Percentiles rank a stretch among this genome's conserved stretches.
Evolutionary conservation across 1,284 basidiomycete genomes (phyloP).

Genomic region (Macrocybe sp.): DNA sequence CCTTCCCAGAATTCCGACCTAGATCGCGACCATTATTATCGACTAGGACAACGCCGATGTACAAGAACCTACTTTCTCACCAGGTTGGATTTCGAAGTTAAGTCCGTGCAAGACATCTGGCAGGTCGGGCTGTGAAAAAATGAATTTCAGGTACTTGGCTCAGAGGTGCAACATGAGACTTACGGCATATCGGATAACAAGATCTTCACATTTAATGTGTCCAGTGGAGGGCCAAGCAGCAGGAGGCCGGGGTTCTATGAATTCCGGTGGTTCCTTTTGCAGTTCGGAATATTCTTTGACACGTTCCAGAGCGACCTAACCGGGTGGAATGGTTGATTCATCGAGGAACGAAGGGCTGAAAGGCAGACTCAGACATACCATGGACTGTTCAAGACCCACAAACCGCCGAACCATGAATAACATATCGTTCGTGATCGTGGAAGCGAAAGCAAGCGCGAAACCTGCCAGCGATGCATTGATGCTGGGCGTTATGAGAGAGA

Average conservation of each 20-base stretch:
- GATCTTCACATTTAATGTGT: slow-evolving; percentile 71
- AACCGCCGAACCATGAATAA: slow-evolving; percentile 42
- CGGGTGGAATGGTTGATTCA: slow-evolving; percentile 6
- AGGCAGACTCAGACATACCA: slow-evolving; percentile 46
- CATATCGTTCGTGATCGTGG: slow-evolving; percentile 70
- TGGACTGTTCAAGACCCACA: slow-evolving; percentile 86
- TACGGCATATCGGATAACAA: slow-evolving; percentile 87
- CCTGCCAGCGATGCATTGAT: slow-evolving; percentile 80
- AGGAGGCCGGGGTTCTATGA: slow-evolving; percentile 80
- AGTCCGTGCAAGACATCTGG: slow-evolving; percentile 85
- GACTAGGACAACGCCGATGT: too few species aligned
- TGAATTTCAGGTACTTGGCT: background rate
- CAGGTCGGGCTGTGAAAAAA: slow-evolving; percentile 24
- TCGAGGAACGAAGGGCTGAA: background rate
- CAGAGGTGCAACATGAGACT: slow-evolving; percentile 24
- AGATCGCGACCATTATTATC: background rate
- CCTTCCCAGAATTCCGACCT: slow-evolving; percentile 84
- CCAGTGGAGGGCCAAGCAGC: slow-evolving; percentile 80
- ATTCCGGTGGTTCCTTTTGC: slow-evolving; percentile 72
- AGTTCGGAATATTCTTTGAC: slow-evolving; percentile 89
- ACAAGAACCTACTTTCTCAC: slow-evolving; percentile 53
- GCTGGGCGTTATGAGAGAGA: slow-evolving; percentile 63
- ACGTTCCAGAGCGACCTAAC: slow-evolving; percentile 85
- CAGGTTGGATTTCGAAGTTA: slow-evolving; percentile 71
- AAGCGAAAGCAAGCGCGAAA: slow-evolving; percentile 81